These are phyloP conservation scores for Heterobasidion occidentale DNA, from an alignment of 1,284 basidiomycete genomes.

Conservation along the genomic window DNA sequence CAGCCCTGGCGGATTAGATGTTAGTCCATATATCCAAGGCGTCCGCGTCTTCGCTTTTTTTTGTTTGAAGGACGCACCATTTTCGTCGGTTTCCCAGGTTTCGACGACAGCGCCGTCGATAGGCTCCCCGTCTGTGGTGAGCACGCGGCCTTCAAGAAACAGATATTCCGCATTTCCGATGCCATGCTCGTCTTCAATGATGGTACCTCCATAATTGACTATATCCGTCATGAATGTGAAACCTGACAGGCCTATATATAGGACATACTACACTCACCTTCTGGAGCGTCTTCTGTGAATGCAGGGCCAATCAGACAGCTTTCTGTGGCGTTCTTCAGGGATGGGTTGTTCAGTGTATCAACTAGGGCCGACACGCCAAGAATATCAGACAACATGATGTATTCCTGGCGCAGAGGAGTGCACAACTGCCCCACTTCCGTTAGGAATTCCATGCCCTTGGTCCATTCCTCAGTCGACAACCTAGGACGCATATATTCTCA, in stretches of 20 bases:
- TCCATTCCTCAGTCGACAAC: conserved; percentile 1
- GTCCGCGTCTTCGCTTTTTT: neutral
- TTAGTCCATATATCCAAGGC: neutral
- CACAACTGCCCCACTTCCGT: neutral
- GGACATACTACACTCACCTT: neutral
- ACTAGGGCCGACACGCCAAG: conserved; percentile 1
- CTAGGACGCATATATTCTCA: neutral
- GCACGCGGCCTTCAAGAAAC: conserved; percentile 28
- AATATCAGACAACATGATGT: conserved; percentile 1
- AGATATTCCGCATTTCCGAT: conserved; percentile 28
- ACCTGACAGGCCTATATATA: neutral
- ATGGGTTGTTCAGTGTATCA: conserved; percentile 1
- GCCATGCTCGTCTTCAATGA: conserved; percentile 9
- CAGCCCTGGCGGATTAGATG: neutral
- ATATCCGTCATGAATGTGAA: neutral
- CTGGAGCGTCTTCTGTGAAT: neutral
- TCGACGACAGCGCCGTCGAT: conserved; percentile 26
- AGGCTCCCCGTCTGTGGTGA: conserved; percentile 24
- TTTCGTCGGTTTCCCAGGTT: conserved; percentile 35
- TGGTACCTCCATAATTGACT: neutral
- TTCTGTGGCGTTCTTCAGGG: neutral
- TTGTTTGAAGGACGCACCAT: neutral
- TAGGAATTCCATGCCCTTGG: neutral
- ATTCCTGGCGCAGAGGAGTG: neutral
- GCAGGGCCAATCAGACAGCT: neutral